Evolutionary conservation across 768 basidiomycete genomes (phyloP), one percentile per base, ranked within the genome.

Genomic region (Strobilomyces echinocephalus): DNA sequence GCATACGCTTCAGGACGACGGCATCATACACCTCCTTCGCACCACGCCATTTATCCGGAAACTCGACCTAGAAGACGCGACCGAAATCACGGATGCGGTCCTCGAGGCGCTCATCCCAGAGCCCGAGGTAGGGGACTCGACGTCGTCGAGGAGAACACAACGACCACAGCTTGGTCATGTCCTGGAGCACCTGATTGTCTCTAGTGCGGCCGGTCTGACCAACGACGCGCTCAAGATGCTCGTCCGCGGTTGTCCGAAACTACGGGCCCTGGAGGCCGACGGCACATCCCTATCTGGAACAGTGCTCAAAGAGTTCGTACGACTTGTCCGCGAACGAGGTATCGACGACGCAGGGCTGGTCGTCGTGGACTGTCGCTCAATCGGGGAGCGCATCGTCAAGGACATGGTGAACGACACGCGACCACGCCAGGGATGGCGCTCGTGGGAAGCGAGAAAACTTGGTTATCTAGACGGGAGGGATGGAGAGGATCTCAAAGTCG

Each of bases 61-160:
- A 42, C 71, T 95, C 38, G 94, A 97, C 66, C 73, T 97, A n/a
- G 94, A 95, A 64, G 88, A 91, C 58, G 90, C 90, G 7, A 68
- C 70, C 12, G 79, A 84, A 16, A 80, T 94, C 49, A 86, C 81
- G 1, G 91, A 95, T 66, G 71, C 75, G 3, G 78, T 93, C n/a
- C 67, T 95, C 24, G 72, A 74, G 18, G 73, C 75, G 0, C 73
- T 97, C 33, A 88, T 87, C 1, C 87, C 84, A 0, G 53, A 53
- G 14, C 50, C 46, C 21, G 52, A 56, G 31, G 24, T 11, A 2
- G 60, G 63, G 6, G 49, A 48, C 16, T 36, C 55, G 30, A 33
- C 39, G 8, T 45, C 61, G 21, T 44, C 53, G 54, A 60, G 46
- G 45, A 30, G 47, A 28, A 48, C 59, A 20, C 53, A 50, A 16